A percentile compares a stretch with the other conserved stretches of the same genome.
These are phyloP conservation scores for Rhizopus sp. DNA, from an alignment of 371 early-diverging fungal genomes.

Conservation along the genomic window DNA sequence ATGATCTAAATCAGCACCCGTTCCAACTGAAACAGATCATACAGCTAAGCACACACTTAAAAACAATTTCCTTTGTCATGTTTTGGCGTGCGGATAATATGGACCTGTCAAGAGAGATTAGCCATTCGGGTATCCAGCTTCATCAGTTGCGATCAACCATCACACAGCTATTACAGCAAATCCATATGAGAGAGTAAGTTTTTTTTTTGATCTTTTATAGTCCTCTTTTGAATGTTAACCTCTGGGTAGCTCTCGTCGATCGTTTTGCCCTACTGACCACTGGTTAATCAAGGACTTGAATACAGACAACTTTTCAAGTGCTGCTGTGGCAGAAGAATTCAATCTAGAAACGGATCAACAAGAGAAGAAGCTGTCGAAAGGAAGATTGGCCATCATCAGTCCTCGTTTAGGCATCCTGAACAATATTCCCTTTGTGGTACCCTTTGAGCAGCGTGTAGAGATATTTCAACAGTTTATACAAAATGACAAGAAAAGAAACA, in stretches of 20 bases:
- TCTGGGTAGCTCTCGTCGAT: constrained; percentile 57
- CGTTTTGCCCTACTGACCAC: constrained; percentile 69
- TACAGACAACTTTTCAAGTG: constrained; percentile 63
- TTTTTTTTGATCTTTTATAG: neutral
- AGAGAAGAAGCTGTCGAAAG: constrained; percentile 24
- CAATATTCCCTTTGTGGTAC: constrained; percentile 88
- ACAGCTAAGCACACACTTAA: constrained; percentile 54
- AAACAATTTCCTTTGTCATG: constrained; percentile 72
- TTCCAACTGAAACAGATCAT: constrained; percentile 54
- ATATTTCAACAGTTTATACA: constrained; percentile 82
- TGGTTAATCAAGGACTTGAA: constrained; percentile 78
- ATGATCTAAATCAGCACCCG: constrained; percentile 30
- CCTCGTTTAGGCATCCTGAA: constrained; percentile 76
- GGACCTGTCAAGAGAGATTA: constrained; percentile 40
- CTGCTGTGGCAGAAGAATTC: constrained; percentile 61
- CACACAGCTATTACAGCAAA: constrained; percentile 73
- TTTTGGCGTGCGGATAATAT: constrained; percentile 63
- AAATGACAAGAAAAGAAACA: constrained; percentile 59
- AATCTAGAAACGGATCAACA: constrained; percentile 35
- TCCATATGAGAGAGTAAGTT: constrained; percentile 79
- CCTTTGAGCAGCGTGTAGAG: constrained; percentile 84
- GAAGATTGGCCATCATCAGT: constrained; percentile 49
- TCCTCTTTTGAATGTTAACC: no score
- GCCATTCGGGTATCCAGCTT: constrained; percentile 53
- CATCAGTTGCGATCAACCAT: constrained; percentile 61